Conservation (phyloP, 176 grass and related monocot genomes). For the Avena eriantha region DNA sequence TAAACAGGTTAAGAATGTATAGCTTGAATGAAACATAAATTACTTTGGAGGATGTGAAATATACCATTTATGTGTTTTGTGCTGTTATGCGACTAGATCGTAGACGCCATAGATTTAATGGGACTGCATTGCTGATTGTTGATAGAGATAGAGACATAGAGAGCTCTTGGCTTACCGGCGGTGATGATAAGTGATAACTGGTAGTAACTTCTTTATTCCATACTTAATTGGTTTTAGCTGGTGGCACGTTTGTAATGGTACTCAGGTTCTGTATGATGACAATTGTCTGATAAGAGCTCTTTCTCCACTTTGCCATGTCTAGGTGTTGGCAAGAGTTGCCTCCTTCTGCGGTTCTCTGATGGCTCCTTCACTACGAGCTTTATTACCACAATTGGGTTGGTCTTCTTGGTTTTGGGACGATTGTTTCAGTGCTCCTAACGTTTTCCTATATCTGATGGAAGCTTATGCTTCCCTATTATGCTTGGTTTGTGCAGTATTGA, state of each 20-base stretch:
- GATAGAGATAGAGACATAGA: neutral
- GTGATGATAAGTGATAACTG: neutral
- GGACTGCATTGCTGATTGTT: neutral
- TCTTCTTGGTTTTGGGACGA: conserved; percentile 21
- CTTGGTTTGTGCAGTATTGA: conserved; percentile 70
- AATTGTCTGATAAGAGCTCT: conserved; percentile 17
- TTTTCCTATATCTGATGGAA: neutral
- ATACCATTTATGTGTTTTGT: neutral
- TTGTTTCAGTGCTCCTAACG: neutral
- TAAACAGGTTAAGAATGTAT: neutral
- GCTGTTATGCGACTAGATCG: neutral
- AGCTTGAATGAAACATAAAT: neutral
- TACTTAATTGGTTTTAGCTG: neutral
- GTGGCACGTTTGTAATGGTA: neutral
- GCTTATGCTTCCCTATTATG: neutral
- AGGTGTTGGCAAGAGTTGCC: conserved; percentile 99
- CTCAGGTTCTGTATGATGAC: neutral
- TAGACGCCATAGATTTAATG: conserved; percentile 4
- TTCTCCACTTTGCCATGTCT: conserved; percentile 32
- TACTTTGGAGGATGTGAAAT: neutral
- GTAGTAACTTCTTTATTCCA: neutral
- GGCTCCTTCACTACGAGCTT: conserved; percentile 98
- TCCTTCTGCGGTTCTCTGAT: conserved; percentile 91
- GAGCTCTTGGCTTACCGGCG: neutral
- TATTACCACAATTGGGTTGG: conserved; percentile 92